Evolutionary conservation across 352 stramenopile species (phyloP).

Genomic region (Thalassiosira sp.): DNA sequence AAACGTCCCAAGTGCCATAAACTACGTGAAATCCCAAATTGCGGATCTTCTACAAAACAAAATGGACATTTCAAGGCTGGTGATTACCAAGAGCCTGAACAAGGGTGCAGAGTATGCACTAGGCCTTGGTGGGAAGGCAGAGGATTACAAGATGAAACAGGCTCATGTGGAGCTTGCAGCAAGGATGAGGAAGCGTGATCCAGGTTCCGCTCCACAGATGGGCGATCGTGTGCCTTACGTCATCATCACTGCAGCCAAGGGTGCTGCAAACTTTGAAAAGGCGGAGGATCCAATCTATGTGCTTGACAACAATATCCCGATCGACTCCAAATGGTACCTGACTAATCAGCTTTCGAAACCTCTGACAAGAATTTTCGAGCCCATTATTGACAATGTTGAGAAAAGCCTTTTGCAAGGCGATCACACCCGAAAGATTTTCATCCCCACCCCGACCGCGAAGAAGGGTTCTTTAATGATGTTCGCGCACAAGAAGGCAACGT

Average conservation of each 20-base stretch:
- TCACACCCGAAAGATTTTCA: conserved; percentile 97
- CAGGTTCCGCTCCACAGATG: conserved; percentile 94
- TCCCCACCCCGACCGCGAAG: conserved; percentile 92
- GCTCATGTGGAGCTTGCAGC: conserved; percentile 98
- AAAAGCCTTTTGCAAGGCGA: conserved; percentile 94
- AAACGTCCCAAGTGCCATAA: conserved; percentile 93
- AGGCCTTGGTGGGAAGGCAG: conserved; percentile 79
- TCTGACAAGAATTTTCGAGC: conserved; percentile 97
- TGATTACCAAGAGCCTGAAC: conserved; percentile 99
- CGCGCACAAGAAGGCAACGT: conserved; percentile 96
- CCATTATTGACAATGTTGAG: conserved; percentile 91
- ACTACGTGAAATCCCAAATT: conserved; percentile 98
- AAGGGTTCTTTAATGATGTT: conserved; percentile 99
- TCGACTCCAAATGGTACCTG: conserved; percentile 99
- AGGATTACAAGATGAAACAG: conserved; percentile 98
- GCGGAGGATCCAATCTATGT: conserved; percentile 98
- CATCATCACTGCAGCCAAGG: conserved; percentile 97
- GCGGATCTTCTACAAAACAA: conserved; percentile 99
- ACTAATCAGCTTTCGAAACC: conserved; percentile 98
- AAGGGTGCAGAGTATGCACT: conserved; percentile 94
- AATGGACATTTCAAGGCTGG: conserved; percentile 98
- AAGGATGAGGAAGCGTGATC: conserved; percentile 97
- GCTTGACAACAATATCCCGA: conserved; percentile 97
- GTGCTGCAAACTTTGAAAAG: conserved; percentile 95
- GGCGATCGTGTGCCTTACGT: conserved; percentile 99